Percentiles rank a stretch among this genome's conserved stretches.
phyloP scores from a whole-genome alignment of 768 basidiomycete species.

The Podaxis mareebaensis region DNA sequence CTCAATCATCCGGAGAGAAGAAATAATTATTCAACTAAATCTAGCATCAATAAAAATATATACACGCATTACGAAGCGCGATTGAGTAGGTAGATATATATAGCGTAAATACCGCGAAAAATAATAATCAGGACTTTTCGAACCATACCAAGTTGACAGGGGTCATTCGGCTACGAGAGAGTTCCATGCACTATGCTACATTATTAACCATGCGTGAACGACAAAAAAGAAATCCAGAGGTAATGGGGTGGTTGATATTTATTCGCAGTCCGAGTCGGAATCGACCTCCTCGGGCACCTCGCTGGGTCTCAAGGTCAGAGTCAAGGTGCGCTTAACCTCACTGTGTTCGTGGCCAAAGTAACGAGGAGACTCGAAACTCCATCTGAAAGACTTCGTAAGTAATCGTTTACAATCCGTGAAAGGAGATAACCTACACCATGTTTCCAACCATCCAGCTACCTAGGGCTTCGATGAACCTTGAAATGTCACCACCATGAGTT shows the following conservation, averaged over 20 bases:
- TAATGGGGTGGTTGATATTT: constrained; percentile 9
- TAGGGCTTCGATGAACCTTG: constrained; percentile 53
- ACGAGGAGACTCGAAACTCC: constrained; percentile 70
- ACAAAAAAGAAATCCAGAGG: background rate
- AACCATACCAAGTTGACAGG: background rate
- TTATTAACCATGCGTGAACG: background rate
- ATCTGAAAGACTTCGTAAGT: constrained; percentile 31
- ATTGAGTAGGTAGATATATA: constrained; percentile 11
- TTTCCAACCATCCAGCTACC: constrained; percentile 66
- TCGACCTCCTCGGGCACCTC: constrained; percentile 27
- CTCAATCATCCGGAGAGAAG: background rate
- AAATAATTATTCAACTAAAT: background rate
- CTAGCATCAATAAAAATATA: constrained; percentile 1
- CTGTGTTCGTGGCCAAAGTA: constrained; percentile 63
- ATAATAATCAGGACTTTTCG: background rate
- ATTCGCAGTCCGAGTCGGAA: constrained; percentile 42
- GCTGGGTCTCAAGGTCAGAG: constrained; percentile 35
- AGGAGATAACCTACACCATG: constrained; percentile 40
- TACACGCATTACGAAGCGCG: constrained; percentile 9
- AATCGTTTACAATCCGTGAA: background rate
- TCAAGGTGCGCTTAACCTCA: constrained; percentile 42
- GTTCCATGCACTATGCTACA: constrained; percentile 12
- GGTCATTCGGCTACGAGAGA: background rate
- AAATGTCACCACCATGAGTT: constrained; percentile 51
- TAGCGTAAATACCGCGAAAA: constrained; percentile 6